Base-by-base conservation (phyloP, 495 filamentous ascomycete species). In the Bacidia gigantensis region DNA sequence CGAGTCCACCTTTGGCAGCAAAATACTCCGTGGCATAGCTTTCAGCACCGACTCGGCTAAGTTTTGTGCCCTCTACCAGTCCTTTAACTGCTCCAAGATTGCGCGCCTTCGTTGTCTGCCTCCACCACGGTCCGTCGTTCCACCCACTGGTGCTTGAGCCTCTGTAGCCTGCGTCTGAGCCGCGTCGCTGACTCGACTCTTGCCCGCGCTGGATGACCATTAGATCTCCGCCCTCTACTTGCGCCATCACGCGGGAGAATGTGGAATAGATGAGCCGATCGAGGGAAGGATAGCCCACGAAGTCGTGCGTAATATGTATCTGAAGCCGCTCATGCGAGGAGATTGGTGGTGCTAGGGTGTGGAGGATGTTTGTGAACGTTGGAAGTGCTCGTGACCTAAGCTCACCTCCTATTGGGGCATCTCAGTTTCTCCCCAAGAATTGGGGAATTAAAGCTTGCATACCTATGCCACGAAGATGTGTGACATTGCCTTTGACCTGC, bases 211-310 rank as follows among this genome's bases (percentile, higher is more conserved):
- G 92, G 60, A 97, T 81, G 53, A 99, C 93, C 32, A 97, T 72
- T n/a, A 99, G 78, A 63, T 97, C 92, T 21, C 92, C 92, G 51
- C 92, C 92, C 68, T 99, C 92, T 50, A 99, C 92, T 67, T 99
- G 92, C 26, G 89, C 74, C 92, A 99, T 99, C 42, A 99, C 90
- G 48, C 89, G 82, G 50, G 86, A 88, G 72, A 99, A 99, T 57
- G 92, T 88, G 26, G 76, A 75, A 67, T 95, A 89, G 61, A 97
- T 87, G 24, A 96, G 77, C 11, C 89, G 89, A 65, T 97, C 89
- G 54, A 99, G 80, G 38, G 85, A 88, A 9, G 93, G 92, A 66
- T 99, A 99, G 50, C 86, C 86, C 46, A 87, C 80, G 18, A 97
- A 76, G 63, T 96, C 89, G 70, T 97, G 93, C 18, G 93, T 95